Conservation (phyloP, 2,329 filamentous ascomycete species). For the Torrubiella hemipterigena region DNA sequence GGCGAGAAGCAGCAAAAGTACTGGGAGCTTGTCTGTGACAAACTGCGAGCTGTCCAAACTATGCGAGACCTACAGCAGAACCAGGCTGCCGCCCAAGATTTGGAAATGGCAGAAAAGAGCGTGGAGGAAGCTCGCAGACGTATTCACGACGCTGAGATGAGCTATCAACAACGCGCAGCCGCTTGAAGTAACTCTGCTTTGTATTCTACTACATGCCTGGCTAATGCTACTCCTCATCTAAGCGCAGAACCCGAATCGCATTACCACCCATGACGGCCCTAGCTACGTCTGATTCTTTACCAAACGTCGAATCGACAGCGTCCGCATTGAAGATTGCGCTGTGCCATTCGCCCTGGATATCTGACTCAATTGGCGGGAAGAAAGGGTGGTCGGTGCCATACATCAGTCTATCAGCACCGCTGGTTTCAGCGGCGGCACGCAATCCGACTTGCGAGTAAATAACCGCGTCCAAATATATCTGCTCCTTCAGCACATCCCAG, state of each 20-base stretch:
- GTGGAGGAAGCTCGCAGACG: conserved; percentile 18
- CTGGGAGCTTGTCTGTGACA: conserved; percentile 28
- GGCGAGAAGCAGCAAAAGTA: conserved; percentile 19
- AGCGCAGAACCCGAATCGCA: conserved; percentile 37
- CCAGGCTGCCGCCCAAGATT: conserved; percentile 13
- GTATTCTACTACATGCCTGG: not conserved
- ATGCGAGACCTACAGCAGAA: conserved; percentile 18
- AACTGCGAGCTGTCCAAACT: conserved; percentile 25
- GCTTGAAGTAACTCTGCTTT: conserved; percentile 8
- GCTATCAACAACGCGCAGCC: conserved; percentile 18
- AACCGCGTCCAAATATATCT: conserved; percentile 82
- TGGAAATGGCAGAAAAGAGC: conserved; percentile 16
- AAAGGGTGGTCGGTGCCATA: conserved; percentile 80
- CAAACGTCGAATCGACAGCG: conserved; percentile 42
- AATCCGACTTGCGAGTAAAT: conserved; percentile 67
- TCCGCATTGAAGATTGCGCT: conserved; percentile 45
- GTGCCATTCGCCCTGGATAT: conserved; percentile 54
- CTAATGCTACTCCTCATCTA: conserved; percentile 12
- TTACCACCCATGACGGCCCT: conserved; percentile 48
- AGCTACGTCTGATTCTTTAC: conserved; percentile 29
- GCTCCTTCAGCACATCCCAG: conserved; percentile 50
- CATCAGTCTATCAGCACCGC: conserved; percentile 58
- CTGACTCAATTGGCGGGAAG: conserved; percentile 60
- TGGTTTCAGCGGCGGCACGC: conserved; percentile 56
- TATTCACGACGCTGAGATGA: conserved; percentile 25